Percentiles rank a stretch among this genome's conserved stretches.
These are phyloP conservation scores for Citrus hindsii DNA, from an alignment of 345 rosid species.

Conservation along the genomic window DNA sequence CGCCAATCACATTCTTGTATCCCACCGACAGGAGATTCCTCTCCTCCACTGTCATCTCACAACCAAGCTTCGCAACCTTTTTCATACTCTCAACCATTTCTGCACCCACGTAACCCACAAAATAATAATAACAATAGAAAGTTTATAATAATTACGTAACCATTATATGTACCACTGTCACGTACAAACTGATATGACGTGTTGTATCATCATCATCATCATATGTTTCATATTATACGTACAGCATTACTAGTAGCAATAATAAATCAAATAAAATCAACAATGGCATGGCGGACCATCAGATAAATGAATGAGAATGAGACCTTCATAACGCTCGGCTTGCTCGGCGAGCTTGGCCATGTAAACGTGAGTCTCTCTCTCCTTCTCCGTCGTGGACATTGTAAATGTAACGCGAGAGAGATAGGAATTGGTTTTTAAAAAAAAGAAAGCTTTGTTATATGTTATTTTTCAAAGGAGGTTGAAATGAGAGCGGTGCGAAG, in stretches of 20 bases:
- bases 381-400: conserved; percentile 75
- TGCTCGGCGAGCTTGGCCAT: conserved; percentile 95
- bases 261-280: neutral
- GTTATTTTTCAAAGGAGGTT: neutral
- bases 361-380: conserved; percentile 77
- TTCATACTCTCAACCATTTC: conserved; percentile 99
- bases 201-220: no score
- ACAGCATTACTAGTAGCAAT: no score
- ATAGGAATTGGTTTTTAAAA: neutral
- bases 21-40: conserved; percentile 96
- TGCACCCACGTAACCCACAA: conserved; percentile 17
- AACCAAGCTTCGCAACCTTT: conserved; percentile 66
- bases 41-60: conserved; percentile 94
- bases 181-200: no score
- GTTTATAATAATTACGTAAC: no score
- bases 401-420: conserved; percentile 15
- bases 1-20: conserved; percentile 92
- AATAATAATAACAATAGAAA: no score
- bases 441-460: neutral
- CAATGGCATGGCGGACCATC: neutral
- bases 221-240: no score
- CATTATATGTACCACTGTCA: no score
- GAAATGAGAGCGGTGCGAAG: conserved; percentile 1
- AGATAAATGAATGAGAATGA: no score
- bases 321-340: conserved; percentile 95